Conservation (phyloP, 352 stramenopile species). For the Phytophthora constricta region DNA sequence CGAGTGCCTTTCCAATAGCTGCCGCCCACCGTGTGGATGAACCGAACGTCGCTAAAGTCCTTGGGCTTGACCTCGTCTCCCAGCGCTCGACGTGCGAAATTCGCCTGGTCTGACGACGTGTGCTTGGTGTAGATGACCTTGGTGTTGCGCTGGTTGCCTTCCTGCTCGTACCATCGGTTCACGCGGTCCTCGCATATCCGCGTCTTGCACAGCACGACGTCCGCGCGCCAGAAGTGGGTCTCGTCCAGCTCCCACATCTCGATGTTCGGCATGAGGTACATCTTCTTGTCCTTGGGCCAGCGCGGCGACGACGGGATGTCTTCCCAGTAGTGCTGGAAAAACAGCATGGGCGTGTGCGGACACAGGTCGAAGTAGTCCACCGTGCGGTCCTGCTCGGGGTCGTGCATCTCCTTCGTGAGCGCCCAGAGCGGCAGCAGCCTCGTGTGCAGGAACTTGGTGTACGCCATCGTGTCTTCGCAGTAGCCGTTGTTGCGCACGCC, state of each 20-base stretch:
- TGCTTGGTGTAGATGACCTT: conserved; percentile 69
- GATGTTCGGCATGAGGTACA: conserved; percentile 55
- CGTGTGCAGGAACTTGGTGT: conserved; percentile 54
- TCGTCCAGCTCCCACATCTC: conserved; percentile 60
- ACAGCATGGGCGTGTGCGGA: conserved; percentile 44
- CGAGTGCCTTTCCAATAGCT: conserved; percentile 60
- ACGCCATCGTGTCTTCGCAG: conserved; percentile 66
- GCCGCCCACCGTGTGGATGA: conserved; percentile 46
- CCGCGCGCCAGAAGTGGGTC: conserved; percentile 44
- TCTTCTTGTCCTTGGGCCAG: conserved; percentile 47
- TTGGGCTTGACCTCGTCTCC: conserved; percentile 36
- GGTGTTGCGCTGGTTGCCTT: conserved; percentile 55
- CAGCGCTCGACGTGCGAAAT: conserved; percentile 35
- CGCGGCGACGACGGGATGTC: conserved; percentile 29
- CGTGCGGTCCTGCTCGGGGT: conserved; percentile 25
- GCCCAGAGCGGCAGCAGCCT: conserved; percentile 53
- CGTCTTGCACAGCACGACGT: conserved; percentile 59
- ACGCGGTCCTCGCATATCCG: conserved; percentile 49
- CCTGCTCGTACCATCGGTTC: conserved; percentile 56
- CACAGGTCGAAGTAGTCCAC: conserved; percentile 62
- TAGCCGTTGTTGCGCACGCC: conserved; percentile 49
- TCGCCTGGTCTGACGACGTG: conserved; percentile 57
- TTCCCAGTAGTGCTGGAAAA: conserved; percentile 63
- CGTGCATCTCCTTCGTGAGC: conserved; percentile 41
- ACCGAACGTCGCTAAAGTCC: conserved; percentile 45